phyloP scores from a whole-genome alignment of 2,329 filamentous ascomycete species.

The Aspergillus fumigatiaffinis region DNA sequence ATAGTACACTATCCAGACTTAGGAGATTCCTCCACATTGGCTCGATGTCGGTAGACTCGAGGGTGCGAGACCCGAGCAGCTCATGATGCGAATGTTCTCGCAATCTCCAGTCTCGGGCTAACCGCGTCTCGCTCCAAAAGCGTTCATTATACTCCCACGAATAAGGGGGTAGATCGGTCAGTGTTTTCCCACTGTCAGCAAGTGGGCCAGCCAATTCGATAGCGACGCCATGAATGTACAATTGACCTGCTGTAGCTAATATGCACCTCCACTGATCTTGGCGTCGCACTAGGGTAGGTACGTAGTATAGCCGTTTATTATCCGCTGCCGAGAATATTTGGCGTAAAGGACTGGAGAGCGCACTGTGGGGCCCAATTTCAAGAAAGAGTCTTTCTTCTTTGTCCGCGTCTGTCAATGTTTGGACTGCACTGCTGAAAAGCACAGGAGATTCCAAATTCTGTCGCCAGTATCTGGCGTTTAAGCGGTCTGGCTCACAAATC shows the following conservation, averaged over 20 bases:
- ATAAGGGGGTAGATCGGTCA: conserved; percentile 11
- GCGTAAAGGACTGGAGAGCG: too few species aligned
- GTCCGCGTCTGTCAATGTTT: too few species aligned
- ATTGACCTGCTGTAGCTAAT: background rate
- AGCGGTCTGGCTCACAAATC: background rate
- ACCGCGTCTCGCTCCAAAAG: background rate
- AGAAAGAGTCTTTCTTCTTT: too few species aligned
- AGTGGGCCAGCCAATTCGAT: too few species aligned
- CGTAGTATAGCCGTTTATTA: background rate
- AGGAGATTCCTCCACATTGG: conserved; percentile 34
- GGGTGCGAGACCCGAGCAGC: conserved; percentile 22
- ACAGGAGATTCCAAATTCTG: conserved; percentile 5
- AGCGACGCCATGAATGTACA: background rate
- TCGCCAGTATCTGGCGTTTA: conserved; percentile 3
- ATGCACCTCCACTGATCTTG: too few species aligned
- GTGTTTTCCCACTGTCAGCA: background rate
- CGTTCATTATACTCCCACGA: conserved; percentile 11
- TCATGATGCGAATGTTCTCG: conserved; percentile 14
- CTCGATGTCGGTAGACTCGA: conserved; percentile 23
- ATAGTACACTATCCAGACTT: conserved; percentile 27
- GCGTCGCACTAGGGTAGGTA: too few species aligned
- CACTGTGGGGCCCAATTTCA: too few species aligned
- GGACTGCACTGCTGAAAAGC: conserved; percentile 1
- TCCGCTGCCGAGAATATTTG: background rate
- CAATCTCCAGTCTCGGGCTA: conserved; percentile 11